Conservation (phyloP, 176 grass and related monocot species). For the Triticum dicoccoides region DNA sequence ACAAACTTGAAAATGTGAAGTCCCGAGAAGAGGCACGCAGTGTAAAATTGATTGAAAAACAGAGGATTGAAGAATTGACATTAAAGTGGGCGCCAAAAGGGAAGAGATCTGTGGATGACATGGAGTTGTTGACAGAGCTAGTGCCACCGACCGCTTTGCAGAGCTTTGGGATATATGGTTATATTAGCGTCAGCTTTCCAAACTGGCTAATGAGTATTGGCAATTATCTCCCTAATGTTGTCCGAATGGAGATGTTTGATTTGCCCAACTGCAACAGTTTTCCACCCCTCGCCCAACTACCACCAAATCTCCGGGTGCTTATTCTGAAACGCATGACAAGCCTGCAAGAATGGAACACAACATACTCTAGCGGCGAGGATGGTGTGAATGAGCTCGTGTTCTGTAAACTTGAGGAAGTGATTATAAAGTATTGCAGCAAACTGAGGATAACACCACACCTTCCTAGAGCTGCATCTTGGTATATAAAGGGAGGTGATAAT, state of each 20-base stretch:
- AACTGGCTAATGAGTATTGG: neutral
- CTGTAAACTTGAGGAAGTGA: neutral
- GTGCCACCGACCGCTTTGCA: neutral
- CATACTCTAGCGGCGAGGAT: neutral
- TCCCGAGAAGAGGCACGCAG: neutral
- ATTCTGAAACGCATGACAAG: neutral
- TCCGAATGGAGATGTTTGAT: fast-evolving
- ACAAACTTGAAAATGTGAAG: neutral
- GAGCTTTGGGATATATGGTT: neutral
- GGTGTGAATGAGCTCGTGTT: neutral
- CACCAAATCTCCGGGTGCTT: neutral
- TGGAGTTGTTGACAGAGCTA: neutral
- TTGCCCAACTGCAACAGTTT: neutral
- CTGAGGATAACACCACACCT: neutral
- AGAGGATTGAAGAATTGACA: neutral
- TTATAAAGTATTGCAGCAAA: neutral
- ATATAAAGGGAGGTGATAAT: neutral
- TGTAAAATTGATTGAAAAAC: neutral
- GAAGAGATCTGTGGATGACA: neutral
- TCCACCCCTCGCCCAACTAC: neutral
- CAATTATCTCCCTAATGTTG: neutral
- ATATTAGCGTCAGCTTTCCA: neutral
- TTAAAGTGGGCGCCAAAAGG: neutral
- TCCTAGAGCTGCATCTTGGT: neutral
- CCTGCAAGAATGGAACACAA: neutral